Evolutionary conservation across 805 yeast genomes (phyloP).

Genomic region (Saturnispora zaruensis): DNA sequence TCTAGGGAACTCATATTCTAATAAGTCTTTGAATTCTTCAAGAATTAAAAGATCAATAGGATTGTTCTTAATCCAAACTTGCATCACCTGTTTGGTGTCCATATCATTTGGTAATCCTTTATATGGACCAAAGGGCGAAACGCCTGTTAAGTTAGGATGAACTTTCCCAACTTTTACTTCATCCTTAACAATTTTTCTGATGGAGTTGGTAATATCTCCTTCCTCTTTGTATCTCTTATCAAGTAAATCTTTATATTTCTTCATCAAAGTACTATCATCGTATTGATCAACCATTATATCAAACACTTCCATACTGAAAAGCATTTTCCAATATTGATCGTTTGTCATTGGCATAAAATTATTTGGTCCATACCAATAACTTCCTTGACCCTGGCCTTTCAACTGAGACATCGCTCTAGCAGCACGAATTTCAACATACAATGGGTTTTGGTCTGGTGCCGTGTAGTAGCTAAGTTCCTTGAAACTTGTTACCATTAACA

Average conservation of each 20-base stretch:
- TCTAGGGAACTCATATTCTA: constrained; percentile 12
- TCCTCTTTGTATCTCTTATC: constrained; percentile 1
- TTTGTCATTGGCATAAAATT: constrained; percentile 38
- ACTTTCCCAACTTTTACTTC: not conserved
- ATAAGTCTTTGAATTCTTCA: constrained; percentile 13
- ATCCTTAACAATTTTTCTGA: constrained; percentile 10
- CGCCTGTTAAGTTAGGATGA: constrained; percentile 3
- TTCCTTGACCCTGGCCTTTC: constrained; percentile 31
- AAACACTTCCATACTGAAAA: constrained; percentile 15
- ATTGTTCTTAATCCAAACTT: constrained; percentile 12
- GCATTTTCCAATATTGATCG: constrained; percentile 21
- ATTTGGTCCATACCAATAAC: constrained; percentile 45
- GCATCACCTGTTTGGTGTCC: constrained; percentile 5
- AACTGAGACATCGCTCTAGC: constrained; percentile 17
- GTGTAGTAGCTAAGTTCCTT: constrained; percentile 15
- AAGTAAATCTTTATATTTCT: constrained; percentile 7
- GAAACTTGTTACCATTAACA: constrained; percentile 11
- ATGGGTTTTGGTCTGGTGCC: constrained; percentile 20
- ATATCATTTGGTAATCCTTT: not conserved
- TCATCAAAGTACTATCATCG: constrained; percentile 13
- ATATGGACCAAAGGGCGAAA: not conserved
- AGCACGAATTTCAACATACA: constrained; percentile 22
- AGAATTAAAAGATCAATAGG: constrained; percentile 15
- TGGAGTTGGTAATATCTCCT: constrained; percentile 9
- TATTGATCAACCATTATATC: constrained; percentile 17